A percentile compares a stretch with the other conserved stretches of the same genome.
Conservation (phyloP, 2,329 filamentous ascomycete genomes). For the Fusarium pseudoanthophilum region DNA sequence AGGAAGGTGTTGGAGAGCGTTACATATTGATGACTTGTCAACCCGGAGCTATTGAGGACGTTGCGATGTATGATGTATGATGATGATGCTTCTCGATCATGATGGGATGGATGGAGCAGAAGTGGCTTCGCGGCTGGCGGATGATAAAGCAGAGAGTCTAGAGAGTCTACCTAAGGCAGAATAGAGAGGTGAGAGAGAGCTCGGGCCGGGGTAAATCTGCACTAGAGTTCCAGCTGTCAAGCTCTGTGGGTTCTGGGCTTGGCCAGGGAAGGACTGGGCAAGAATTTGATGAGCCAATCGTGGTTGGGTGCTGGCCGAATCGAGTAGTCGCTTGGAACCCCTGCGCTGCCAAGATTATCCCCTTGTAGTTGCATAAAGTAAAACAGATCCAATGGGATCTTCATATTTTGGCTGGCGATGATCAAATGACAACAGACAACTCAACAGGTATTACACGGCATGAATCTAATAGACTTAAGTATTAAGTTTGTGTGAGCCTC, state of each 20-base stretch:
- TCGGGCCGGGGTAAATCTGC: conserved; percentile 18
- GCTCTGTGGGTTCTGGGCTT: conserved; percentile 26
- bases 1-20: not conserved
- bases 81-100: conserved; percentile 17
- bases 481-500: not conserved
- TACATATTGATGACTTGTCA: not conserved
- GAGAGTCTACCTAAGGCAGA: not conserved
- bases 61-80: conserved; percentile 7
- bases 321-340: conserved; percentile 44
- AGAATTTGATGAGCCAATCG: conserved; percentile 38
- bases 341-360: conserved; percentile 21
- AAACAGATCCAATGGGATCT: conserved; percentile 4
- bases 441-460: not conserved
- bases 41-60: not conserved
- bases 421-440: not conserved
- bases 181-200: not conserved
- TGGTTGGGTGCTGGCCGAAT: conserved; percentile 40
- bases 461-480: not conserved
- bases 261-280: conserved; percentile 37
- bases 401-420: not conserved
- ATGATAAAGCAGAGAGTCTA: not conserved
- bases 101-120: conserved; percentile 3
- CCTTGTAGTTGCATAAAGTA: conserved; percentile 27
- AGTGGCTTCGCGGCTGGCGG: conserved; percentile 18
- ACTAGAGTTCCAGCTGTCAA: conserved; percentile 33